Evolutionary conservation across 495 filamentous ascomycete genomes (phyloP).

Genomic region (Xylaria cubensis): DNA sequence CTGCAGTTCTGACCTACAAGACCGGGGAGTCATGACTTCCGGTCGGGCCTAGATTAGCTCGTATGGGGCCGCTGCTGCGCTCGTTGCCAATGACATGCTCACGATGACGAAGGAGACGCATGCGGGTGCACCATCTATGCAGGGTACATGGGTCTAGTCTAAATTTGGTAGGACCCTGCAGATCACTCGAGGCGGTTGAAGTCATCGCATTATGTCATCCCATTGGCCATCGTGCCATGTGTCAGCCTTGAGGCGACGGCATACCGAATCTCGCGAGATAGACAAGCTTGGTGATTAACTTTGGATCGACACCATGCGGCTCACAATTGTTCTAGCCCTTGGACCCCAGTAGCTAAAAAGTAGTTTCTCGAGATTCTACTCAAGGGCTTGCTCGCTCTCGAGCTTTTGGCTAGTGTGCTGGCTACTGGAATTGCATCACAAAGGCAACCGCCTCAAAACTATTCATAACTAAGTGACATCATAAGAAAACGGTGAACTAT

Average conservation of each 20-base stretch:
- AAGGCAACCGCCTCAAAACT: neutral
- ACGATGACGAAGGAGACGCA: conserved; percentile 24
- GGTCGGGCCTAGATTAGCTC: conserved; percentile 1
- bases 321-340: neutral
- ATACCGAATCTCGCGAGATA: neutral
- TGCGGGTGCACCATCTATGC: neutral
- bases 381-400: neutral
- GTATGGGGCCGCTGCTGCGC: neutral
- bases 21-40: neutral
- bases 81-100: conserved; percentile 10
- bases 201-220: conserved; percentile 29
- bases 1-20: neutral
- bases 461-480: neutral
- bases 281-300: neutral
- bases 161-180: conserved; percentile 22
- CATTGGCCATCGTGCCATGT: conserved; percentile 15
- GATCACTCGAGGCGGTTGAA: conserved; percentile 23
- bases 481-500: neutral
- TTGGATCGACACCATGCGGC: conserved; percentile 10
- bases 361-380: neutral
- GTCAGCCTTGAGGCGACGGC: conserved; percentile 17
- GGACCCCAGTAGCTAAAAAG: neutral
- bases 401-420: neutral
- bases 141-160: neutral
- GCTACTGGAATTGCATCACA: neutral